phyloP scores from a whole-genome alignment of 352 stramenopile species.

The Globisporangium heterothallicum region DNA sequence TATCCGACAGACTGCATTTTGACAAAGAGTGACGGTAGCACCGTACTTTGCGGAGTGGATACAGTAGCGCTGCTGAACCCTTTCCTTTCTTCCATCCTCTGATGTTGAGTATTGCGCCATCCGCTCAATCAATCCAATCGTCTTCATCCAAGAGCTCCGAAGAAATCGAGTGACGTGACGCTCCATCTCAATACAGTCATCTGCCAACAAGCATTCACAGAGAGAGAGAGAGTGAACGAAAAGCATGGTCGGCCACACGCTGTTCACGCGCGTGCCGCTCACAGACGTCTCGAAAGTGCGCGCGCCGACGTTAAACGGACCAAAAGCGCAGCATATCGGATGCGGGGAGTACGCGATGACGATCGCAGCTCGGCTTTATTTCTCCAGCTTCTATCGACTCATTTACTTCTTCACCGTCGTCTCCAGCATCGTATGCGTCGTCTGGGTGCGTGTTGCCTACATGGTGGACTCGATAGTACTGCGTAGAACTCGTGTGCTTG shows the following conservation, averaged over 20 bases:
- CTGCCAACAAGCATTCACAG: too few relatives aligned
- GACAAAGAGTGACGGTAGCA: neutral
- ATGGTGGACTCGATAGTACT: neutral
- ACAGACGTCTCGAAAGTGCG: conserved; percentile 8
- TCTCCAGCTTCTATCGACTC: conserved; percentile 67
- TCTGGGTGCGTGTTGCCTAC: conserved; percentile 41
- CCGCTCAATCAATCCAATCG: neutral
- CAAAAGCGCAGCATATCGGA: conserved; percentile 23
- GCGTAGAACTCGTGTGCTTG: neutral
- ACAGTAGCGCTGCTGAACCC: neutral
- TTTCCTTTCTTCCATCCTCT: neutral
- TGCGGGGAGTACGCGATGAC: conserved; percentile 72
- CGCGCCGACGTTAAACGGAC: neutral
- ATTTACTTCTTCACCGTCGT: conserved; percentile 81
- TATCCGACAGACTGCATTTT: neutral
- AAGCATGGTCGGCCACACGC: neutral
- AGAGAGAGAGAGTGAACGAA: neutral
- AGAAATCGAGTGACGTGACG: neutral
- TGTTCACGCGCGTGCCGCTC: conserved; percentile 31
- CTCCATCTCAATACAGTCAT: neutral
- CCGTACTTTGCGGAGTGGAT: neutral
- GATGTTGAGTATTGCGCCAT: neutral
- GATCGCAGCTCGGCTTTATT: conserved; percentile 77
- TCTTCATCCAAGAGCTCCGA: too few relatives aligned
- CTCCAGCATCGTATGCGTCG: conserved; percentile 62